Evolutionary conservation across 441 rosid genomes (phyloP).

Genomic region (Rhodomyrtus psidioides): DNA sequence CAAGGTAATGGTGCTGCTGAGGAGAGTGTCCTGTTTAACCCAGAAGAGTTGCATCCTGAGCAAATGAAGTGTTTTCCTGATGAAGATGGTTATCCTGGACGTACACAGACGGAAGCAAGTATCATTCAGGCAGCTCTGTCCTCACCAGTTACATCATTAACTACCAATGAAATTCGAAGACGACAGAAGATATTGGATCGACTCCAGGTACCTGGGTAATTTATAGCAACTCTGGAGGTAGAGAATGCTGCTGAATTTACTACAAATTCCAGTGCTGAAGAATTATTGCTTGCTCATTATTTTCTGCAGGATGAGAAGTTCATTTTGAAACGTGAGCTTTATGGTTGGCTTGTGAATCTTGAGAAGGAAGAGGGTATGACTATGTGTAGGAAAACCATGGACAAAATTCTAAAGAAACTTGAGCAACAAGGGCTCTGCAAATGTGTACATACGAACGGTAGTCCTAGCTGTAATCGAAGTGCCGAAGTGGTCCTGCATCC

Average conservation of each 20-base stretch:
- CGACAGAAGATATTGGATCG: constrained; percentile 81
- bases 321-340: constrained; percentile 72
- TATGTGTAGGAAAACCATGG: constrained; percentile 80
- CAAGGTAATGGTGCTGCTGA: constrained; percentile 27
- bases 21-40: constrained; percentile 23
- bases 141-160: constrained; percentile 30
- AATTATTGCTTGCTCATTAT: constrained; percentile 11
- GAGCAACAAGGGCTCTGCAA: constrained; percentile 83
- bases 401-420: constrained; percentile 68
- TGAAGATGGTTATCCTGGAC: constrained; percentile 15
- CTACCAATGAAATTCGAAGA: constrained; percentile 67
- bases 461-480: constrained; percentile 54
- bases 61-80: constrained; percentile 20
- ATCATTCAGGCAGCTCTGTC: constrained; percentile 23
- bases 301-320: constrained; percentile 66
- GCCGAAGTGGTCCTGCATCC: constrained; percentile 73
- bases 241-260: not conserved
- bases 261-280: not conserved
- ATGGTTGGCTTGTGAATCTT: constrained; percentile 73
- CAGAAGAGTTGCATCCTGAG: constrained; percentile 32
- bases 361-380: constrained; percentile 70
- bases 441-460: constrained; percentile 47
- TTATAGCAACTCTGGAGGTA: not conserved
- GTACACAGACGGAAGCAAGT: constrained; percentile 21
- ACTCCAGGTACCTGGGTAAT: constrained; percentile 38